Conservation (phyloP, 192 early-diverging fungal species). For the Diversispora eburnea region DNA sequence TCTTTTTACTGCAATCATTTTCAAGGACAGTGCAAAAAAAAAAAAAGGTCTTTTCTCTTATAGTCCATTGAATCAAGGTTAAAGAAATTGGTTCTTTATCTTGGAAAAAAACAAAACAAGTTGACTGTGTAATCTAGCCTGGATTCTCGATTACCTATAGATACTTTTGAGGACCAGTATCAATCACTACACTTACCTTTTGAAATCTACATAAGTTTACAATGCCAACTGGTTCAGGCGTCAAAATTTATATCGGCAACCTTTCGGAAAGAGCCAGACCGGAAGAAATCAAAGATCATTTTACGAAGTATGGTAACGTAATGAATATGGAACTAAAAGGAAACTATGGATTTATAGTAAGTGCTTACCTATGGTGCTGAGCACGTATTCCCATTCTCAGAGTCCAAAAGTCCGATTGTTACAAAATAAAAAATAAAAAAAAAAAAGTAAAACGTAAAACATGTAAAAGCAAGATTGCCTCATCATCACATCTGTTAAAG, state of each 20-base stretch:
- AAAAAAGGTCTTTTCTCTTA: too few relatives aligned
- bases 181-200: neutral
- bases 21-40: too few relatives aligned
- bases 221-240: conserved; percentile 11
- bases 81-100: neutral
- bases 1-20: too few relatives aligned
- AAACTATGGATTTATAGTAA: conserved; percentile 32
- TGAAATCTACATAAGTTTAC: conserved; percentile 12
- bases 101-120: neutral
- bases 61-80: neutral
- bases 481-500: too few relatives aligned
- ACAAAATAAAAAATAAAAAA: too few relatives aligned
- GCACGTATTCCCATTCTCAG: neutral
- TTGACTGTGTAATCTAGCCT: neutral
- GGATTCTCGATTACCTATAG: conserved; percentile 17
- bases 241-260: conserved; percentile 32
- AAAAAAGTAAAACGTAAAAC: too few relatives aligned
- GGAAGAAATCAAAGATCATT: conserved; percentile 29
- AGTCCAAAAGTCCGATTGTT: too few relatives aligned
- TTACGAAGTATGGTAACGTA: conserved; percentile 29
- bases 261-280: conserved; percentile 31
- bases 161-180: conserved; percentile 13
- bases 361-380: conserved; percentile 16
- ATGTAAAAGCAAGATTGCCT: too few relatives aligned
- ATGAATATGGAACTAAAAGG: conserved; percentile 31